A percentile compares a stretch with the other conserved stretches of the same genome.
Evolutionary conservation across 2,329 filamentous ascomycete genomes (phyloP).

Genomic region (Talaromyces verruculosus): DNA sequence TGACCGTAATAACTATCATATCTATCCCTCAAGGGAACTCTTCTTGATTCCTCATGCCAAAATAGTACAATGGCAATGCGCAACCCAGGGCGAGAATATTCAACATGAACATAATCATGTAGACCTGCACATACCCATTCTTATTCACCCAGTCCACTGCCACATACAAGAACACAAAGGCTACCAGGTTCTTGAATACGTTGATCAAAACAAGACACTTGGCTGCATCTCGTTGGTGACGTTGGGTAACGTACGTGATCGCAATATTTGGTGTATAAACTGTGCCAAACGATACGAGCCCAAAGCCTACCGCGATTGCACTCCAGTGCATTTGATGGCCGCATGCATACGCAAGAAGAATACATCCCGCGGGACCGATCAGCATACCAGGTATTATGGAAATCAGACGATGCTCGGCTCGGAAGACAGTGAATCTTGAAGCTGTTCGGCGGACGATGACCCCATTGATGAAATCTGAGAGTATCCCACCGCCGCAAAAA

Average conservation of each 20-base stretch:
- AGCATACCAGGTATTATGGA: constrained; percentile 12
- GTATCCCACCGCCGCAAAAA: constrained; percentile 4
- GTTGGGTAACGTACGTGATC: neutral
- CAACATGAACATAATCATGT: constrained; percentile 17
- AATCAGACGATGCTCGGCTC: constrained; percentile 9
- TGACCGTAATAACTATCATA: neutral
- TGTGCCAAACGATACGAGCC: neutral
- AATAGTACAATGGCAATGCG: neutral
- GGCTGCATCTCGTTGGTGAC: constrained; percentile 6
- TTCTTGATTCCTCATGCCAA: neutral
- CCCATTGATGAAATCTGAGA: constrained; percentile 8
- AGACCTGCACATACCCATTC: constrained; percentile 11
- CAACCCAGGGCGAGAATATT: constrained; percentile 1
- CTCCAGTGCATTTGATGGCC: neutral
- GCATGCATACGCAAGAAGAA: constrained; percentile 10
- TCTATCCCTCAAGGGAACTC: neutral
- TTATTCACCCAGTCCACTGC: constrained; percentile 18
- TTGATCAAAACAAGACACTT: constrained; percentile 18
- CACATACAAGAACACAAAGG: constrained; percentile 21
- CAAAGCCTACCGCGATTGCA: neutral
- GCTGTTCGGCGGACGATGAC: neutral
- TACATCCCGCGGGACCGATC: constrained; percentile 9
- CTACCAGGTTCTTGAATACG: constrained; percentile 21
- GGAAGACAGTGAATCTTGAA: neutral
- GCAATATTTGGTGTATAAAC: neutral